Evolutionary conservation across 2,329 filamentous ascomycete genomes (phyloP), one percentile per base, ranked within the genome.

Genomic region (Huntiella bhutanensis): DNA sequence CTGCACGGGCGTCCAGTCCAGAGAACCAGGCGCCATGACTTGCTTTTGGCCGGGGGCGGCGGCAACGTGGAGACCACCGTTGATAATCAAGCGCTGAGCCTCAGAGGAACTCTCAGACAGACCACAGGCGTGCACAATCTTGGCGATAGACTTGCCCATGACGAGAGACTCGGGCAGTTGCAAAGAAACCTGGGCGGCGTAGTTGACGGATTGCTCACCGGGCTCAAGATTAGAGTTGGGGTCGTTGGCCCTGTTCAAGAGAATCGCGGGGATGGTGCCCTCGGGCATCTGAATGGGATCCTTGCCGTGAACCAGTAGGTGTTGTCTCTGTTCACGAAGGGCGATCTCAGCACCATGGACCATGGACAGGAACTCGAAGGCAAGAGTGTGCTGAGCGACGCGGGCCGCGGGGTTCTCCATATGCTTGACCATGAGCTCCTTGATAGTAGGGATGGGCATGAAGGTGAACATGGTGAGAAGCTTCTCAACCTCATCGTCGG

Each of bases 401-500:
- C 91, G 76, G 61, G 79, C 75, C 1, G 77, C 70, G 0, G 82
- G 82, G 47, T 87, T 71, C 22, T 67, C 52, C 6, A 61, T 62
- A 54, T 96, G 87, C 51, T 79, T 60, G 32, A 65, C 59, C 73
- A 96, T 82, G 45, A 82, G 60, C 11, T 65, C 55, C 3, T 68
- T 57, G 52, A 98, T 92, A n/a, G 75, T 60, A 5, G 69, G 57
- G 2, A 82, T 54, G 1, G 88, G 82, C 34, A 94, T 61, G 58
- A 98, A 94, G 0, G 91, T 98, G 58, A 98, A 86, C 16, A 94
- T 72, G 57, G 83, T 88, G 36, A 98, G 68, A 51, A 93, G 80
- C 32, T 69, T 71, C 60, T 86, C 82, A 3, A 96, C 76, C 46
- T 92, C 81, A 7, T 73, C 72, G 57, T 98, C 91, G 1, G 86